Percentiles rank a stretch among this genome's conserved stretches.
Conservation (phyloP, 805 yeast species). For the Cyberlindnera xishuangbannaensis region DNA sequence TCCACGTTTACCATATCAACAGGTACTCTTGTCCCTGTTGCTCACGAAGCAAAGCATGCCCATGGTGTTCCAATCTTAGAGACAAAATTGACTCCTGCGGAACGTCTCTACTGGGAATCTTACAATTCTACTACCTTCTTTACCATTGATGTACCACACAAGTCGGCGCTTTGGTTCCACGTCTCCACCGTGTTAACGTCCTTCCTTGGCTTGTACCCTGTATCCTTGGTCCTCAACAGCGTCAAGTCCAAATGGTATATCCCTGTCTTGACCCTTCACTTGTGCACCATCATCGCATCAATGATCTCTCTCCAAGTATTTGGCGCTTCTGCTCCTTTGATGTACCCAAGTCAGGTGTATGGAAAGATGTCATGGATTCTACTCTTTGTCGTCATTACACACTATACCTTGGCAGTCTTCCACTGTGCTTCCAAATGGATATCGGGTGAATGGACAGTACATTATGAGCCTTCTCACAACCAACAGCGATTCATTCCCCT, state of each 20-base stretch:
- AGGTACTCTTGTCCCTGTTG: slow-evolving; percentile 33
- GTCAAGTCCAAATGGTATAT: slow-evolving; percentile 53
- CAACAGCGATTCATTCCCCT: slow-evolving; percentile 29
- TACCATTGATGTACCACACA: slow-evolving; percentile 44
- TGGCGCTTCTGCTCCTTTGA: slow-evolving; percentile 50
- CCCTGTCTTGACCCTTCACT: slow-evolving; percentile 48
- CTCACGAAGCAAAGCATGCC: slow-evolving; percentile 40
- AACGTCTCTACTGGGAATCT: slow-evolving; percentile 67
- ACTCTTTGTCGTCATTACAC: slow-evolving; percentile 45
- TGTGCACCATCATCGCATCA: slow-evolving; percentile 41
- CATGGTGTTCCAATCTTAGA: slow-evolving; percentile 75
- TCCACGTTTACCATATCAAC: no score
- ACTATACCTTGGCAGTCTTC: slow-evolving; percentile 49
- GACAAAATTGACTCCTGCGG: slow-evolving; percentile 64
- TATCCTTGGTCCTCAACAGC: slow-evolving; percentile 58
- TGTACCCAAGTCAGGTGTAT: slow-evolving; percentile 78
- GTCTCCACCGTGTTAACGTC: slow-evolving; percentile 37
- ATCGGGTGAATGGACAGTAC: slow-evolving; percentile 21
- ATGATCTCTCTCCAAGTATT: slow-evolving; percentile 52
- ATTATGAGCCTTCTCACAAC: slow-evolving; percentile 14
- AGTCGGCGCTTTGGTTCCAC: slow-evolving; percentile 51
- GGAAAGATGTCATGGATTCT: slow-evolving; percentile 58
- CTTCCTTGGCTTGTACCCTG: slow-evolving; percentile 58
- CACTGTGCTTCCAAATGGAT: slow-evolving; percentile 41
- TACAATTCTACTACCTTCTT: slow-evolving; percentile 78